phyloP scores from a whole-genome alignment of 345 rosid genomes.

The Citrus maxima region DNA sequence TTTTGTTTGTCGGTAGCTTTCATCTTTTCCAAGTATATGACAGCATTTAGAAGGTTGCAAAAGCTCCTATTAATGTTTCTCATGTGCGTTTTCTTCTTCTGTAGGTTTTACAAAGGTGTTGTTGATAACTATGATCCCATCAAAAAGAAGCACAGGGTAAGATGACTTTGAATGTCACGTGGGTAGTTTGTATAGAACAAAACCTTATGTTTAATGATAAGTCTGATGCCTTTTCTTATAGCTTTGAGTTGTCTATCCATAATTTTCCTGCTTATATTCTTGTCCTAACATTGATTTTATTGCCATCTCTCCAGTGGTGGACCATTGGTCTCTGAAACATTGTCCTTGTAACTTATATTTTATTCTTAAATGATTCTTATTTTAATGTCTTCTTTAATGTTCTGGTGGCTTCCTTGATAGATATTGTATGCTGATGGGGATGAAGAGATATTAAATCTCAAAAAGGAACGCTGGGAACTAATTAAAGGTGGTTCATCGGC shows the following conservation, averaged over 20 bases:
- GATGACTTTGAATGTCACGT: conserved; percentile 20
- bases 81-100: background rate
- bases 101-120: conserved; percentile 71
- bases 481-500: conserved; percentile 25
- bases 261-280: background rate
- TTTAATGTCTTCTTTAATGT: conserved; percentile 1
- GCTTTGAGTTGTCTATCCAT: background rate
- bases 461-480: conserved; percentile 51
- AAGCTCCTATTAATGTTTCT: conserved; percentile 15
- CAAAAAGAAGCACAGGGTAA: conserved; percentile 59
- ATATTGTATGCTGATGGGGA: conserved; percentile 70
- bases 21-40: background rate
- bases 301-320: background rate
- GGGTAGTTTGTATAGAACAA: background rate
- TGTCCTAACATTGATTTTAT: background rate
- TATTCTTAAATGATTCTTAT: background rate
- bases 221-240: background rate
- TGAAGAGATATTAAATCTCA: conserved; percentile 56
- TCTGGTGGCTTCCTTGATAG: conserved; percentile 29
- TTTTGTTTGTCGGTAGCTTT: background rate
- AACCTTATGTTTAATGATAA: background rate
- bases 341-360: background rate
- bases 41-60: background rate
- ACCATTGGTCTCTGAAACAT: background rate
- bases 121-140: conserved; percentile 42